Base-by-base conservation (phyloP, 225 moss, liverwort and hornwort species). In the Antitrichia curtipendula region DNA sequence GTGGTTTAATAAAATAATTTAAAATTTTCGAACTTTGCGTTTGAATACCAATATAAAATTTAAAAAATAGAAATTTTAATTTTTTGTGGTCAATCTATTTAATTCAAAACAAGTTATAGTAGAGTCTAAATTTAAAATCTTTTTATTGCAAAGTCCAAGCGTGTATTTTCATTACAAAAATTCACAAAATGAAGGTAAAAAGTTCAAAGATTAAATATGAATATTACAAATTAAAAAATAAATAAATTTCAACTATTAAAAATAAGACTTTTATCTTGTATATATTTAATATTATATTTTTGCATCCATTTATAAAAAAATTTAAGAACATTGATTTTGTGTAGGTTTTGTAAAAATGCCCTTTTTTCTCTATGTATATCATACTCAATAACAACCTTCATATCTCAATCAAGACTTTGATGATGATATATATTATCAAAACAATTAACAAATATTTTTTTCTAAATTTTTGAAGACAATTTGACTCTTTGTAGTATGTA, bases 351-450 rank as follows among this genome's bases (percentile, higher is more conserved):
- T 27, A 28, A 13, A 17, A 8, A 17, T 41, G 13, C 2, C 12
- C 2, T 27, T 28, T 13, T 19, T 32, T 43, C 2, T 65, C 10
- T 31, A 34, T 45, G 6, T 56, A 34, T 25, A 66, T 18, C 0
- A 50, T 50, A 50, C 4, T 50, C 4, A 15, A 0, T 4, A 62
- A 38, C 0, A 0, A 29, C 8, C 10, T 10, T 40, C 8, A 61
- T 52, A n/a, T 76, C 3, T n/a, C 19, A 16, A 20, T 38, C 5
- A 75, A 49, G 3, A 20, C 20, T 18, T 85, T 5, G 0, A 10
- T n/a, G 14, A n/a, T 52, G 17, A 49, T 63, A 13, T 38, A 29
- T 12, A 53, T 16, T 41, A 28, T 28, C 49, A 11, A 29, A 4
- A 13, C 19, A 28, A 13, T 19, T 3, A n/a, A 15, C 6, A 50